Base-by-base conservation (phyloP, 148 eudicot species). In the Heliamphora exappendiculata region DNA sequence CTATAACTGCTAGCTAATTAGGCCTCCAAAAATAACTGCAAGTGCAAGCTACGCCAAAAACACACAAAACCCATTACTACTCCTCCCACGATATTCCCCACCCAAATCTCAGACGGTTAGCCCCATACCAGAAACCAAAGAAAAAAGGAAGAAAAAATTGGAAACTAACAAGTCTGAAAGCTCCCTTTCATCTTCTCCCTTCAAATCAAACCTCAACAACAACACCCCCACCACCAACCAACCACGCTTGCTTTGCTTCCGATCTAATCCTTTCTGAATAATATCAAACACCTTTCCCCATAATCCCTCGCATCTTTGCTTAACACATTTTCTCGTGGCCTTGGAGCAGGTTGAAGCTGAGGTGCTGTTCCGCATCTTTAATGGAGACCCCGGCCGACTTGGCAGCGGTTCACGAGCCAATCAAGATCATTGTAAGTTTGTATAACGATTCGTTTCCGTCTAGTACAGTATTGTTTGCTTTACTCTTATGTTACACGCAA, bases 11-110 rank as follows among this genome's bases (percentile, higher is more conserved):
- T 44, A 41, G 14, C 45, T 49, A 7, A n/a, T n/a, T n/a, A n/a
- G n/a, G n/a, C n/a, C 20, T 16, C 51, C 37, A 7, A n/a, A 14
- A 78, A 55, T 55, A 49, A 71, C 81, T 67, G 77, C 77, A 81
- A 81, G 77, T 78, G 76, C 84, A 84, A 84, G 84, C 81, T 84
- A 84, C 86, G 81, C 80, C 68, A 84, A 76, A 66, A 17, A 44
- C 41, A 28, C 50, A 47, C 31, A 26, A 41, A 60, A 4, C 64
- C 19, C 54, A 49, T 57, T 51, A 50, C 37, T 58, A 11, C 60
- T 44, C 37, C 31, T 6, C 19, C 22, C 39, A 41, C 51, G 58
- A 47, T 39, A 37, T 17, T 41, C 22, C 78, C 51, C 79, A 77
- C 77, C 80, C 45, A 60, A 41, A 49, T 33, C 54, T 33, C 4